Evolutionary conservation across 257 asterid genomes (phyloP).

Genomic region (Solanum appendiculatum): DNA sequence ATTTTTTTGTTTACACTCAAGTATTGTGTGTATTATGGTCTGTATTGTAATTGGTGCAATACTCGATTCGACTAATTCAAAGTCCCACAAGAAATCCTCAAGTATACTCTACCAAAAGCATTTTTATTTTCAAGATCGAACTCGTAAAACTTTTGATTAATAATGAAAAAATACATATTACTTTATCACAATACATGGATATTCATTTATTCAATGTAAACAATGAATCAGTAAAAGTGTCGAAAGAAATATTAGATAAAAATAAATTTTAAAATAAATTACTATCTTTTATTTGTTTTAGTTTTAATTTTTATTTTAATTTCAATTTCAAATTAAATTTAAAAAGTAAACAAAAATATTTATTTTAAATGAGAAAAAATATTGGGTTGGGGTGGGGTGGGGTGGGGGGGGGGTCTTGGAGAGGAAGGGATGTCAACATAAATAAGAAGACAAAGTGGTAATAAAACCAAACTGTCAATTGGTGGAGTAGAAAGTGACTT

Average conservation of each 20-base stretch:
- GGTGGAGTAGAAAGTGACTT: not conserved
- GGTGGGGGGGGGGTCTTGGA: not conserved
- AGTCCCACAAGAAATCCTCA: too few species aligned
- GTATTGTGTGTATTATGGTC: not conserved
- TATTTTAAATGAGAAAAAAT: not conserved
- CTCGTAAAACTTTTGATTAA: not conserved
- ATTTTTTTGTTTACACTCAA: not conserved
- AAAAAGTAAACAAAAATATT: not conserved
- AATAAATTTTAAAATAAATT: not conserved
- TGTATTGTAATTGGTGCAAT: not conserved
- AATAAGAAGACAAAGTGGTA: not conserved
- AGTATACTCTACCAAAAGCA: too few species aligned
- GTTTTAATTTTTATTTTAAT: too few species aligned
- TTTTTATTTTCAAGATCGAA: too few species aligned
- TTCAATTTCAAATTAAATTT: not conserved
- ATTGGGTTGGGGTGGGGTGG: fast-evolving
- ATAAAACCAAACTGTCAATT: not conserved
- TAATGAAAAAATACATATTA: too few species aligned
- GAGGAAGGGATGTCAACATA: not conserved
- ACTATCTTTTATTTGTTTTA: too few species aligned
- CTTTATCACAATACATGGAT: not conserved
- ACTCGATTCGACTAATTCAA: too few species aligned
- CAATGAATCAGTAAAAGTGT: not conserved
- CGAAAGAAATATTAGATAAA: not conserved
- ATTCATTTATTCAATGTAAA: too few species aligned